These are phyloP conservation scores for Tetrastigma voinierianum DNA, from an alignment of 164 flowering plant species.

Conservation along the genomic window DNA sequence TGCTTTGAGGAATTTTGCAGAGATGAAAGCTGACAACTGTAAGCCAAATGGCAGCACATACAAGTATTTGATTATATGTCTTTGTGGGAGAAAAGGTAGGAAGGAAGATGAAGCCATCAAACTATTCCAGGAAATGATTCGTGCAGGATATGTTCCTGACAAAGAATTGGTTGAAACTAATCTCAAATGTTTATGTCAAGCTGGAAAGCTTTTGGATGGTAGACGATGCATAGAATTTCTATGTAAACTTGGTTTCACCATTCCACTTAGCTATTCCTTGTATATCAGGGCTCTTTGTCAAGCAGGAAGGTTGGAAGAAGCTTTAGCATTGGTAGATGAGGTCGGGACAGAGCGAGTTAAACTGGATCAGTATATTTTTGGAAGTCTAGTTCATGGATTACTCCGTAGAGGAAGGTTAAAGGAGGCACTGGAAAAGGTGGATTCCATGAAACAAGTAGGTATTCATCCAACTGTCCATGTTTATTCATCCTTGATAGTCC, in stretches of 20 bases:
- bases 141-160: conserved; percentile 48
- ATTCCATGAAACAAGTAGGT: conserved; percentile 58
- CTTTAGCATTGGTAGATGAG: conserved; percentile 41
- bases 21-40: conserved; percentile 59
- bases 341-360: conserved; percentile 31
- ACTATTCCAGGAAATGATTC: conserved; percentile 63
- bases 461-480: conserved; percentile 69
- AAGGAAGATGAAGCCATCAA: conserved; percentile 65
- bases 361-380: conserved; percentile 52
- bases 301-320: conserved; percentile 69
- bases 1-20: conserved; percentile 52
- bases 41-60: conserved; percentile 62
- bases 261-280: conserved; percentile 57
- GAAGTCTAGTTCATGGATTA: conserved; percentile 75
- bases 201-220: conserved; percentile 48
- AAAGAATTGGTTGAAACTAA: conserved; percentile 65
- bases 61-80: conserved; percentile 66
- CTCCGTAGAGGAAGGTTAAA: conserved; percentile 45
- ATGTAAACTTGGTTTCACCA: conserved; percentile 44
- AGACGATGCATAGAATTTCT: conserved; percentile 46
- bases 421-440: conserved; percentile 66
- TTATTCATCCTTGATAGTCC: conserved; percentile 66
- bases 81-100: conserved; percentile 77
- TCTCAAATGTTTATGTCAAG: conserved; percentile 72
- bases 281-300: conserved; percentile 73